A percentile compares a stretch with the other conserved stretches of the same genome.
Evolutionary conservation across 2,329 filamentous ascomycete species (phyloP).

Genomic region (Aphanocladium album): DNA sequence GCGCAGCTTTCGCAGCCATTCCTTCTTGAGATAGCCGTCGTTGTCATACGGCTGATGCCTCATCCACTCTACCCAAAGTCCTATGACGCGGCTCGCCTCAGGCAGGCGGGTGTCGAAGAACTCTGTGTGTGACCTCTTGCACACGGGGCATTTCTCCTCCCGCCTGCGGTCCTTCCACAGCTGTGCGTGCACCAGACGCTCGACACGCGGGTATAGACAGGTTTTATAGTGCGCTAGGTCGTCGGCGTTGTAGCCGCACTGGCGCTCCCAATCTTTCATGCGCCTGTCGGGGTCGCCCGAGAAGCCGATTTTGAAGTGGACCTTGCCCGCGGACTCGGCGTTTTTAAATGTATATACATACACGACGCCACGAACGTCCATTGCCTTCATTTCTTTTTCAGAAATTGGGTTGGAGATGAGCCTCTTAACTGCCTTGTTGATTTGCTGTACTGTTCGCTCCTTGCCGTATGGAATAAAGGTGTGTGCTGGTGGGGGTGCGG

Average conservation of each 20-base stretch:
- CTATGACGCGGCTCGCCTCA: constrained; percentile 17
- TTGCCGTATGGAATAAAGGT: constrained; percentile 18
- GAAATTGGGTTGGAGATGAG: constrained; percentile 13
- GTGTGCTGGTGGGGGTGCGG: constrained; percentile 10
- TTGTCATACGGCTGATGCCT: constrained; percentile 24
- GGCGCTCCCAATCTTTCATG: constrained; percentile 19
- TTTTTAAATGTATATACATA: constrained; percentile 23
- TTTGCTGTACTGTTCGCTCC: constrained; percentile 2
- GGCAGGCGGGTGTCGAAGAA: constrained; percentile 23
- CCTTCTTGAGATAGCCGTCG: constrained; percentile 19
- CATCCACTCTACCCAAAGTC: constrained; percentile 25
- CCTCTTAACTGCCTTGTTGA: constrained; percentile 18
- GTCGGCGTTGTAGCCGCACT: constrained; percentile 23
- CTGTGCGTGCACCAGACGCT: constrained; percentile 25
- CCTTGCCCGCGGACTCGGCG: constrained; percentile 12
- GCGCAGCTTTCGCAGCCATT: constrained; percentile 21
- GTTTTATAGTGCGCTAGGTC: constrained; percentile 15
- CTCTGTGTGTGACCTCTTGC: constrained; percentile 21
- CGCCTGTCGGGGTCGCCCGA: constrained; percentile 18
- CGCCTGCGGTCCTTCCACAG: constrained; percentile 22
- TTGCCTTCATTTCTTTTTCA: not conserved
- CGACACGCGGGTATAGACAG: constrained; percentile 23
- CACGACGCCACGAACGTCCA: constrained; percentile 15
- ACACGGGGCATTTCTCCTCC: constrained; percentile 22
- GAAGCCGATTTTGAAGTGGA: constrained; percentile 28